Base-by-base conservation (phyloP, 139 green algal genomes). In the Dunaliella primolecta region DNA sequence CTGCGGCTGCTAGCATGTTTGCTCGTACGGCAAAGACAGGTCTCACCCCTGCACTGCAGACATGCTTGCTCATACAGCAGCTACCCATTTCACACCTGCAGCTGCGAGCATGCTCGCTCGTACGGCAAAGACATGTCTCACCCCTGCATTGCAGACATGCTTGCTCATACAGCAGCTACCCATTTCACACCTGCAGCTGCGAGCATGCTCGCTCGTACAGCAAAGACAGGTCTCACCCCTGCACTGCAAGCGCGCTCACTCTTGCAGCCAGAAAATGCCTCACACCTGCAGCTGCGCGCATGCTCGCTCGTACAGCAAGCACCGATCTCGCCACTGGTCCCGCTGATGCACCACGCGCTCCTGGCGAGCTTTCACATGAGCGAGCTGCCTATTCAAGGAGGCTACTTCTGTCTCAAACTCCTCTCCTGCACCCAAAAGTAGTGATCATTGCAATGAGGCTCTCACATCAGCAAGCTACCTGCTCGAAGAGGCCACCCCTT, bases 231-330 rank as follows among this genome's bases (percentile, higher is more conserved):
- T 64, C 46, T 25, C 46, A 25, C 78, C 64, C 80, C 80, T 84
- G 80, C n/a, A 84, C 80, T 84, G 80, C 1, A 46, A 56, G 37
- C 80, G 77, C 1, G 80, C 80, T 24, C 32, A 64, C 46, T 64
- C 46, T 25, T 64, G 46, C 46, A 64, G 46, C 46, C 7, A 15
- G 46, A 7, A 64, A 7, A 7, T 64, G 15, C 15, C 15, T 64
- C 46, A 25, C 78, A 82, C 80, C 80, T 84, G 80, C n/a, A 84
- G 80, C 80, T 84, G 80, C 1, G 80, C 46, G 37, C 80, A 84
- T 2, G 80, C 80, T 24, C 32, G 30, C 37, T 84, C 80, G 33
- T 84, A 84, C 34, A 84, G n/a, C 3, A 74, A 46, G 32, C 38
- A 77, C 11, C 80, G n/a, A 3, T 78, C 80, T 27, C 80, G n/a